Conservation (phyloP, 495 filamentous ascomycete genomes). For the Xylaria nigripes region DNA sequence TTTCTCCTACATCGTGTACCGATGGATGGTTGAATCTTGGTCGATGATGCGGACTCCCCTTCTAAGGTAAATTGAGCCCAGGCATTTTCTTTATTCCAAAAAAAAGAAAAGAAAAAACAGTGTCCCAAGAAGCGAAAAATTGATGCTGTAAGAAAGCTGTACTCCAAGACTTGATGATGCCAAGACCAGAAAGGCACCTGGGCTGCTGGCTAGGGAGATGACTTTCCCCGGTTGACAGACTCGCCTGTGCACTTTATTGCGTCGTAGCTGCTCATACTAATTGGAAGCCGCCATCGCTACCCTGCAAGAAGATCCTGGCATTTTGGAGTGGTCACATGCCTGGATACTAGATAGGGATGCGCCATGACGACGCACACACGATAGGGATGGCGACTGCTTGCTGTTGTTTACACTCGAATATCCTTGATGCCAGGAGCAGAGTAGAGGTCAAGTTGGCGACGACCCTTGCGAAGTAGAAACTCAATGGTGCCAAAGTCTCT, state of each 20-base stretch:
- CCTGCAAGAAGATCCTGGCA: neutral
- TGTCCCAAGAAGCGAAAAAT: constrained; percentile 18
- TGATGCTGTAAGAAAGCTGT: constrained; percentile 23
- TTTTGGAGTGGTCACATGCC: too few relatives aligned
- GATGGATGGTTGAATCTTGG: constrained; percentile 30
- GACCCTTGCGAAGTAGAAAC: constrained; percentile 76
- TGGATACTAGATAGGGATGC: neutral
- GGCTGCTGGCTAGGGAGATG: neutral
- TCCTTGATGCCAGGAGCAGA: constrained; percentile 75
- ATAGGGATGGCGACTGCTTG: neutral
- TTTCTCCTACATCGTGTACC: constrained; percentile 16
- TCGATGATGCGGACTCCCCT: constrained; percentile 37
- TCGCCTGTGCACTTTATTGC: neutral
- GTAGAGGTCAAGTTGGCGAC: constrained; percentile 79
- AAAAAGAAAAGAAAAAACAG: constrained; percentile 7
- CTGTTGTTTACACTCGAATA: constrained; percentile 42
- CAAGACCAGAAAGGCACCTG: neutral
- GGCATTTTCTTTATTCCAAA: constrained; percentile 40
- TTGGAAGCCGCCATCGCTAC: neutral
- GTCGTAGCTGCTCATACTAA: neutral
- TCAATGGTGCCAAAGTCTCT: constrained; percentile 87
- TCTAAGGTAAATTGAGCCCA: constrained; percentile 43
- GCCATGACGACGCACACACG: neutral
- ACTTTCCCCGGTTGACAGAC: neutral
- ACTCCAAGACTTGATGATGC: constrained; percentile 9